Percentiles rank a stretch among this genome's conserved stretches.
phyloP scores from a whole-genome alignment of 768 basidiomycete species.

The Hericium rajendrae region DNA sequence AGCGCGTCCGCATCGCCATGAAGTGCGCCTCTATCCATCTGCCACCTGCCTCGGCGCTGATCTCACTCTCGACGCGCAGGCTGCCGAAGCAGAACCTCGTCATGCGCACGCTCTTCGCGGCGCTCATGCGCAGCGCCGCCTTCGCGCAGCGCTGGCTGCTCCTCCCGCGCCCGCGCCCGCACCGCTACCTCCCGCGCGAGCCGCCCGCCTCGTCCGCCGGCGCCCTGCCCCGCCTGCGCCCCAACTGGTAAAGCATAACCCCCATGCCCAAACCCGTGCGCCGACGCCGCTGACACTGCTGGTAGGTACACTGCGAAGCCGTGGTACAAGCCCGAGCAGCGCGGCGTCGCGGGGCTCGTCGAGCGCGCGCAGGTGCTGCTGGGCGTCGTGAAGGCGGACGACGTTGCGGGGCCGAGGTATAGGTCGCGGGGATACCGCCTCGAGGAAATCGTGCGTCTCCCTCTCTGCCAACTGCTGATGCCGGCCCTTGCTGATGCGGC shows the following conservation, averaged over 20 bases:
- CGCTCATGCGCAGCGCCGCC: neutral
- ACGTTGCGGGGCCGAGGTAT: neutral
- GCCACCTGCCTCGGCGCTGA: too few species aligned
- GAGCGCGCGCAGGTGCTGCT: constrained; percentile 26
- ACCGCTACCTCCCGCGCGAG: neutral
- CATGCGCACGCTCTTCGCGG: neutral
- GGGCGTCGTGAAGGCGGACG: constrained; percentile 10
- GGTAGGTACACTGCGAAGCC: constrained; percentile 28
- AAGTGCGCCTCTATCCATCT: constrained; percentile 35
- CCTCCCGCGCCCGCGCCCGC: neutral
- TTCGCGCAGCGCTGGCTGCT: neutral
- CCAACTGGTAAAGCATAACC: too few species aligned
- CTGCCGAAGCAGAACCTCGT: neutral
- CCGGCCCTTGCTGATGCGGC: neutral
- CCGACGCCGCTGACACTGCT: too few species aligned
- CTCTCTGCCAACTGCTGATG: neutral
- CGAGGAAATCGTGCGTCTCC: neutral
- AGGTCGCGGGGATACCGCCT: neutral
- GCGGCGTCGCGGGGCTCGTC: constrained; percentile 16
- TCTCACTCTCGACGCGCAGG: neutral
- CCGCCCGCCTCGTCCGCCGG: neutral
- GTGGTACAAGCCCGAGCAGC: constrained; percentile 35
- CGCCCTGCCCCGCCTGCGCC: neutral
- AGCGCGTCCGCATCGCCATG: constrained; percentile 37
- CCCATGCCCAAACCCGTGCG: too few species aligned